Base-by-base conservation (phyloP, 768 basidiomycete species). In the Mycena indigotica region DNA sequence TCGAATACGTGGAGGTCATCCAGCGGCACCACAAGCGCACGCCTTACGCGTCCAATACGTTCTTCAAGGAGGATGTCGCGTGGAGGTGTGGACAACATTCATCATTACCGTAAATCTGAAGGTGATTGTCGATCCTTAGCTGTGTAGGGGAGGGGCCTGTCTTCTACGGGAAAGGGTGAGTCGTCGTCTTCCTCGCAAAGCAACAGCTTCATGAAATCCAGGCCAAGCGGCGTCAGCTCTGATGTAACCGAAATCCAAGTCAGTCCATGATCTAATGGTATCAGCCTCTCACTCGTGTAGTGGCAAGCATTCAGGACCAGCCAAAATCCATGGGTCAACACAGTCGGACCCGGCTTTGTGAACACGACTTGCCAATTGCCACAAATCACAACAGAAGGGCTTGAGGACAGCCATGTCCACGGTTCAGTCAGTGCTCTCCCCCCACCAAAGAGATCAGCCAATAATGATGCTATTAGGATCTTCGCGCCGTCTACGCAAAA, bases 11-110 rank as follows among this genome's bases (percentile, higher is more conserved):
- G 8, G 80, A 83, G 66, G 70, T 81, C 16, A 80, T 83, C 51
- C 81, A 83, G 30, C 67, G 80, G 29, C 81, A 83, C 62, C 81
- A 83, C 53, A 83, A 83, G 54, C 77, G 80, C 15, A 82, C 80
- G 0, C 80, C 81, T 3, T 83, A 82, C 62, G 67, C 67, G 1
- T 77, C 79, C 15, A 83, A 82, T 53, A 80, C 77, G 0, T 83
- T 81, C 60, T 79, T 80, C 65, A 74, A 76, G 50, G 81, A 83
- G 65, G 74, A 76, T 52, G 63, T 80, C 4, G 13, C 69, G 4
- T 82, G 80, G 80, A 72, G 52, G 62, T 60, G 32, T 16, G 50
- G 35, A 24, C 21, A n/a, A 3, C 26, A 28, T 23, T 28, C 30
- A n/a, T n/a, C n/a, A 4, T 21, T 28, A n/a, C 8, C 19, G 5